Evolutionary conservation across 2,329 filamentous ascomycete genomes (phyloP).

Genomic region (Stromatinia cepivora): DNA sequence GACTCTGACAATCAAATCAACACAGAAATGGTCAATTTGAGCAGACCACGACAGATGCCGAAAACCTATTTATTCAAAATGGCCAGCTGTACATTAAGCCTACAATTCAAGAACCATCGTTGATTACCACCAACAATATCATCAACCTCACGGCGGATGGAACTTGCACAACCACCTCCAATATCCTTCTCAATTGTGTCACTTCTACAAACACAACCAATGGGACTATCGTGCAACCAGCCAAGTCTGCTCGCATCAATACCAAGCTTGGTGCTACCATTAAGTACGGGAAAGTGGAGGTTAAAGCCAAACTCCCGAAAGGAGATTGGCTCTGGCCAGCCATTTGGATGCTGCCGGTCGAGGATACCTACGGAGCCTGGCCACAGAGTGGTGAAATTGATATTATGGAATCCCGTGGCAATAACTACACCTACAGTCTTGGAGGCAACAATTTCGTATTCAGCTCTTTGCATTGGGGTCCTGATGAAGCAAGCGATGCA

Average conservation of each 20-base stretch:
- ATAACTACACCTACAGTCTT: conserved; percentile 73
- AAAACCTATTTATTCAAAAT: conserved; percentile 73
- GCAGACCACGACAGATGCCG: conserved; percentile 67
- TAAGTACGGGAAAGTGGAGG: conserved; percentile 80
- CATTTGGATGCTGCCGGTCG: conserved; percentile 85
- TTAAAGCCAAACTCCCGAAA: conserved; percentile 70
- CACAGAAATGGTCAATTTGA: conserved; percentile 78
- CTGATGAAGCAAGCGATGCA: conserved; percentile 67
- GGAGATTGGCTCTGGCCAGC: conserved; percentile 91
- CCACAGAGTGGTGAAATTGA: conserved; percentile 82
- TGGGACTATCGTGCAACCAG: conserved; percentile 73
- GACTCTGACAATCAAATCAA: neutral
- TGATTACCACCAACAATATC: conserved; percentile 65
- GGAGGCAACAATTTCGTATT: conserved; percentile 81
- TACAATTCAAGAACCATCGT: conserved; percentile 67
- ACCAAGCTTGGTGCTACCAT: conserved; percentile 71
- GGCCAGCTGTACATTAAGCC: conserved; percentile 73
- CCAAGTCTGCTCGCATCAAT: conserved; percentile 76
- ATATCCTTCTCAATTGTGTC: conserved; percentile 60
- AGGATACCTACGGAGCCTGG: conserved; percentile 74
- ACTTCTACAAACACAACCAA: conserved; percentile 75
- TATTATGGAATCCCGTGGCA: conserved; percentile 77
- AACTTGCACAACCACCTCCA: conserved; percentile 61
- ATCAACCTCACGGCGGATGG: conserved; percentile 68
- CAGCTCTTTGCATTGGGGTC: conserved; percentile 81